Base-by-base conservation (phyloP, 2,329 filamentous ascomycete genomes). In the Acrocalymma vagum region DNA sequence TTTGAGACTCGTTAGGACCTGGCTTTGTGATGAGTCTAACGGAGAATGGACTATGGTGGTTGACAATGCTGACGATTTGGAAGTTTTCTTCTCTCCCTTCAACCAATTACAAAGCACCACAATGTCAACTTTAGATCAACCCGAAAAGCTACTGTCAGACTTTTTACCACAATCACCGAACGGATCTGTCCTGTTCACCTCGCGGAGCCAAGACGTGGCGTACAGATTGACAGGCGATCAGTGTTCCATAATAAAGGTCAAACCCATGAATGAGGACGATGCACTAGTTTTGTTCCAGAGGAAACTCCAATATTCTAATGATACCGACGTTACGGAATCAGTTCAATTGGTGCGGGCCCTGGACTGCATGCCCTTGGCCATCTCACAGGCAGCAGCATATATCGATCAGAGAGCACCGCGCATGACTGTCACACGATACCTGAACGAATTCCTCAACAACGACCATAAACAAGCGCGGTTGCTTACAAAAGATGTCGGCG, bases 391-490 rank as follows among this genome's bases (percentile, higher is more conserved):
- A 7, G 53, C 61, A 11, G 45, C 56, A 9, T 63, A 64, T 31
- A 68, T 69, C 33, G 34, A 24, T 7, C 33, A 28, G 16, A 37
- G 28, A 22, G 24, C 15, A 6, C 30, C 34, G 10, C 42, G 38
- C 16, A 23, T 9, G 4, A 37, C 30, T 3, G 16, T 42, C 9
- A 14, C 9, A 5, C 22, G 38, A 29, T 80, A 80, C 43, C 50
- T 79, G 1, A 13, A 13, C 5, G 5, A 25, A 29, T 78, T 78
- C 37, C 44, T 78, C 3, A 37, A 56, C 30, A 71, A 62, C 53
- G 63, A 73, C 4, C 40, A 67, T 2, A 70, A 77, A 42, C 24
- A 16, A 20, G 23, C 9, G 7, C 8, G 28, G 37, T 13, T 33
- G 5, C n/a, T 33, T 9, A 10, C 28, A 15, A 18, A 4, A 20